Conservation (phyloP, 495 filamentous ascomycete species). For the Durotheca rogersii region DNA sequence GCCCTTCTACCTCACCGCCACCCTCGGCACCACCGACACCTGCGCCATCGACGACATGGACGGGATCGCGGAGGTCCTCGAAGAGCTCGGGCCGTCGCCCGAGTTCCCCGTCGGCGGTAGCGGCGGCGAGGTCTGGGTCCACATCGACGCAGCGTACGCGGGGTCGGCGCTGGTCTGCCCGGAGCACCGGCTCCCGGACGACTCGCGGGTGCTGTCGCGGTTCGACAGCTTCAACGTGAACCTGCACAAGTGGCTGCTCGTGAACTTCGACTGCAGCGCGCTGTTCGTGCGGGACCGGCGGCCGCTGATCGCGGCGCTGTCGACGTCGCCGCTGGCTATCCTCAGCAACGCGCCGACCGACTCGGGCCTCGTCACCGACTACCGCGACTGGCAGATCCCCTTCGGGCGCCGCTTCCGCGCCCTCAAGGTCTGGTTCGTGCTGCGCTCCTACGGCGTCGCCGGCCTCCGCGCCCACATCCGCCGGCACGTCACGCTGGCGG, state of each 20-base stretch:
- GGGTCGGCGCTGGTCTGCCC: conserved; percentile 79
- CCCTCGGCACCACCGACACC: conserved; percentile 82
- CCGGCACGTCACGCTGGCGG: conserved; percentile 64
- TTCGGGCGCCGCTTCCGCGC: conserved; percentile 88
- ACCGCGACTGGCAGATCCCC: conserved; percentile 98
- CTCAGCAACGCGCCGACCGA: conserved; percentile 78
- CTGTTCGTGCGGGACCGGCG: conserved; percentile 74
- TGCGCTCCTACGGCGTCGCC: conserved; percentile 79
- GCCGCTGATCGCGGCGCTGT: conserved; percentile 74
- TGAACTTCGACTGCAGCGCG: conserved; percentile 90
- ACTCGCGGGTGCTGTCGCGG: too few relatives aligned
- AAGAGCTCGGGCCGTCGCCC: conserved; percentile 52
- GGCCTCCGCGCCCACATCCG: conserved; percentile 76
- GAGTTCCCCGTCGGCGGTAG: too few relatives aligned
- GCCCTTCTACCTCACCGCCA: conserved; percentile 86
- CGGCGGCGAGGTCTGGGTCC: conserved; percentile 67
- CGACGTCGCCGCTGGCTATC: conserved; percentile 76
- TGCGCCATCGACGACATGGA: conserved; percentile 83
- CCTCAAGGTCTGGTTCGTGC: conserved; percentile 96
- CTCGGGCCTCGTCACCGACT: conserved; percentile 86
- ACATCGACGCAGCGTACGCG: conserved; percentile 96
- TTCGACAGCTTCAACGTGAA: conserved; percentile 94
- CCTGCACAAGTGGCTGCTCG: conserved; percentile 97
- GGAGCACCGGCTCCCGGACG: conserved; percentile 69
- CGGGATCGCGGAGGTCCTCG: conserved; percentile 64